Evolutionary conservation across 345 rosid species (phyloP).

Genomic region (Firmiana major): DNA sequence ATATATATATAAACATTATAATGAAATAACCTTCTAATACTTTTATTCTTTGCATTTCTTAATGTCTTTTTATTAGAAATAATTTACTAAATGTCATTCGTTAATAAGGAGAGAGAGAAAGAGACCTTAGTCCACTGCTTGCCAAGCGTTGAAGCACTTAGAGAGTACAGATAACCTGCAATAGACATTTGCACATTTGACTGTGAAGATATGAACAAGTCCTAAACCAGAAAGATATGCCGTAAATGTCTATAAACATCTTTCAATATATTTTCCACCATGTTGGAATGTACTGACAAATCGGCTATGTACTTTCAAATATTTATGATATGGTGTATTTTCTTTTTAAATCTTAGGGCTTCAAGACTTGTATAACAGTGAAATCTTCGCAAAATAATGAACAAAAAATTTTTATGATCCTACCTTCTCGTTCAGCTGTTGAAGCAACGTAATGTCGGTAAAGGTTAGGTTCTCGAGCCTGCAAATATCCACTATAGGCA

Average conservation of each 20-base stretch:
- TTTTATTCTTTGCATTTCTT: background rate
- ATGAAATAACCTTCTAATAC: background rate
- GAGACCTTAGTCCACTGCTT: constrained; percentile 80
- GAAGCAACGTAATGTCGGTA: constrained; percentile 76
- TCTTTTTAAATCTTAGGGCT: background rate
- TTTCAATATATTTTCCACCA: background rate
- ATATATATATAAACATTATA: too few relatives aligned
- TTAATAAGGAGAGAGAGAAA: constrained; percentile 3
- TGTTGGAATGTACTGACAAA: background rate
- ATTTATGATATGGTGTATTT: background rate
- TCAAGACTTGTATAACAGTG: background rate
- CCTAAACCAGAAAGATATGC: background rate
- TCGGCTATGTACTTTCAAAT: background rate
- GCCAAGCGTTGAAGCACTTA: constrained; percentile 86
- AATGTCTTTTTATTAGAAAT: background rate
- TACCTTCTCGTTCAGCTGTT: constrained; percentile 92
- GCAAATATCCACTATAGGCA: constrained; percentile 19
- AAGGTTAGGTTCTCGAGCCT: constrained; percentile 80
- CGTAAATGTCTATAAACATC: background rate
- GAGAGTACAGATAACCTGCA: constrained; percentile 82
- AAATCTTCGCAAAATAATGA: background rate
- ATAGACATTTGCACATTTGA: background rate
- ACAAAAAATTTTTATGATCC: constrained; percentile 16
- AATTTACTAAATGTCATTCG: background rate
- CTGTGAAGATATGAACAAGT: background rate